A percentile compares a stretch with the other conserved stretches of the same genome.
Evolutionary conservation across 1,284 basidiomycete genomes (phyloP).

Genomic region (Pascua sp.): DNA sequence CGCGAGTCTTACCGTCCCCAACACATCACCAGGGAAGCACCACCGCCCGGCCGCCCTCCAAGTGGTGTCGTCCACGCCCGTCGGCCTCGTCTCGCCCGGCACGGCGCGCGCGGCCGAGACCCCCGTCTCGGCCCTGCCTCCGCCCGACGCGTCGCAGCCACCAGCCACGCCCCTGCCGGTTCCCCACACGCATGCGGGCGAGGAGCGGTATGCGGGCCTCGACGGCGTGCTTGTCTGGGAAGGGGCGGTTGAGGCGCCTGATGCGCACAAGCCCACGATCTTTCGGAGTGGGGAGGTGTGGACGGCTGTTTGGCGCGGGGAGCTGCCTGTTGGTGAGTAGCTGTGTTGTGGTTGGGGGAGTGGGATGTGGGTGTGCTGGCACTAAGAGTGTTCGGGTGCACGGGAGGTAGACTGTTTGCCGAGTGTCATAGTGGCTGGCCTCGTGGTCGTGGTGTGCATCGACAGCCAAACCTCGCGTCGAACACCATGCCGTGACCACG

Average conservation of each 20-base stretch:
- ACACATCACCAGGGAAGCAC: background rate
- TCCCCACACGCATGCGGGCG: conserved; percentile 59
- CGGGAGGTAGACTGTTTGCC: too few relatives aligned
- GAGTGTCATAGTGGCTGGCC: too few relatives aligned
- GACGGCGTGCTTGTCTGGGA: conserved; percentile 69
- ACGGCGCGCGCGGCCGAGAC: background rate
- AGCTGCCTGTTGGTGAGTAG: conserved; percentile 68
- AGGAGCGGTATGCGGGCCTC: conserved; percentile 67
- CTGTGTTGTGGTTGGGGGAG: too few relatives aligned
- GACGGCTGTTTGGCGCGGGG: conserved; percentile 70
- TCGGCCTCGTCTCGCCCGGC: background rate
- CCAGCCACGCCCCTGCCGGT: conserved; percentile 40
- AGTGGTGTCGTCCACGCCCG: background rate
- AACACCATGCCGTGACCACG: too few relatives aligned
- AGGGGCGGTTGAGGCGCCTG: conserved; percentile 34
- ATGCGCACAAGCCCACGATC: conserved; percentile 42
- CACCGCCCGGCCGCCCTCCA: background rate
- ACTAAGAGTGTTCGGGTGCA: too few relatives aligned
- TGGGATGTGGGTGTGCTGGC: too few relatives aligned
- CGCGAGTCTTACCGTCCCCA: too few relatives aligned
- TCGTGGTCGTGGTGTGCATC: too few relatives aligned
- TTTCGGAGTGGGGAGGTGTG: conserved; percentile 63
- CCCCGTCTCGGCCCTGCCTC: background rate
- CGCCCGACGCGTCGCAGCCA: conserved; percentile 7
- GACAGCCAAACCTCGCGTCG: too few relatives aligned